phyloP scores from a whole-genome alignment of 1,284 basidiomycete genomes.

The Thelephora terrestris region DNA sequence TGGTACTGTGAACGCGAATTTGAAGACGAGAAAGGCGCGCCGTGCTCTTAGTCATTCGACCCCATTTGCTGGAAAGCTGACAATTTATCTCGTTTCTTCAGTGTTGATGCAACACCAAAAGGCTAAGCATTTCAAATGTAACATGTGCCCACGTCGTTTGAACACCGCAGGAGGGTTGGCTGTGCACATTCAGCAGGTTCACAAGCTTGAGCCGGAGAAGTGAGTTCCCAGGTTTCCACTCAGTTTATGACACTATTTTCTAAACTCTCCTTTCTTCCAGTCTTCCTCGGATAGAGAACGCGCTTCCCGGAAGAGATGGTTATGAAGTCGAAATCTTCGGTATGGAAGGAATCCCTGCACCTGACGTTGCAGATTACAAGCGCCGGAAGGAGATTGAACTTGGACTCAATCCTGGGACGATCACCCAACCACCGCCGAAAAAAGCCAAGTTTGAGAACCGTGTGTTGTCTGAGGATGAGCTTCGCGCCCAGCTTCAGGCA shows the following conservation, averaged over 20 bases:
- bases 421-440: conserved; percentile 70
- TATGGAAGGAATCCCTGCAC: conserved; percentile 96
- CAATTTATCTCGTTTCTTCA: conserved; percentile 22
- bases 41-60: conserved; percentile 1
- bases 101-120: conserved; percentile 99
- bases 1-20: conserved; percentile 99
- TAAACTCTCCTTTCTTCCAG: conserved; percentile 24
- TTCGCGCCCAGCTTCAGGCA: conserved; percentile 76
- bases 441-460: conserved; percentile 79
- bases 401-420: conserved; percentile 73
- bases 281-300: conserved; percentile 85
- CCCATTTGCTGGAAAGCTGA: background rate
- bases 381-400: conserved; percentile 88
- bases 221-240: conserved; percentile 29
- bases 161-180: conserved; percentile 97
- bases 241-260: conserved; percentile 5
- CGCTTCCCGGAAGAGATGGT: conserved; percentile 90
- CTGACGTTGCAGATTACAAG: conserved; percentile 92
- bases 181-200: conserved; percentile 98
- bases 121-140: conserved; percentile 98
- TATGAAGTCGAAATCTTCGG: conserved; percentile 99
- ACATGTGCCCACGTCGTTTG: conserved; percentile 88
- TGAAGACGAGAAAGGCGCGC: conserved; percentile 88
- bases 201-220: conserved; percentile 96
- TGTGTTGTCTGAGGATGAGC: conserved; percentile 72